A percentile compares a stretch with the other conserved stretches of the same genome.
These are phyloP conservation scores for Ustilago curta DNA, from an alignment of 1,284 basidiomycete species.

Conservation along the genomic window DNA sequence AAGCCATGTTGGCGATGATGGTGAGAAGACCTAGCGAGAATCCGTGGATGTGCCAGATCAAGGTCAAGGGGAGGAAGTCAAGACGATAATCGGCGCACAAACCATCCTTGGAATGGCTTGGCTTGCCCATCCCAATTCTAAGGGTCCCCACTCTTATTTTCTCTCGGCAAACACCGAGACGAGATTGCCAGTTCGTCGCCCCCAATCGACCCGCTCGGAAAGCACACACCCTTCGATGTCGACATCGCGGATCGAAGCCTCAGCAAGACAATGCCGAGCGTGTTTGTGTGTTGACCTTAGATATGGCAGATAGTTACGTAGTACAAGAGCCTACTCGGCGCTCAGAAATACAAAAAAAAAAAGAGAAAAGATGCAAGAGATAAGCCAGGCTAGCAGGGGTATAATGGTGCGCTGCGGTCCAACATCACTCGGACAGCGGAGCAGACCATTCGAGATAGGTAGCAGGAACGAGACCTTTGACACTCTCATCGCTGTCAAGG, in stretches of 20 bases:
- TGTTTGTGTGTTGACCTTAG: background rate
- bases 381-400: background rate
- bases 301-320: background rate
- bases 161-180: slow-evolving; percentile 1
- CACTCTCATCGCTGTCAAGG: slow-evolving; percentile 20
- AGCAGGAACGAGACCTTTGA: slow-evolving; percentile 50
- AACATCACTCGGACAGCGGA: slow-evolving; percentile 23
- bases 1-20: slow-evolving; percentile 12
- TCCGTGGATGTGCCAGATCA: too few relatives aligned
- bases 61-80: background rate
- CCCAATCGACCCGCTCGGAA: background rate
- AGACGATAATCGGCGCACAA: background rate
- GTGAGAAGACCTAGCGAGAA: too few relatives aligned
- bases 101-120: background rate
- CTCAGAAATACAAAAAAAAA: slow-evolving; percentile 1
- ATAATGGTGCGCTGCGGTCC: background rate
- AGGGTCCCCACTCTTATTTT: slow-evolving; percentile 8
- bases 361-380: background rate
- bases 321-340: slow-evolving; percentile 11
- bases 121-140: background rate
- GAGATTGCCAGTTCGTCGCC: too few relatives aligned
- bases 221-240: background rate
- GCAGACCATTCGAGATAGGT: slow-evolving; percentile 49
- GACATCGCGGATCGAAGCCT: background rate
- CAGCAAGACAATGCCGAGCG: background rate